Evolutionary conservation across 352 stramenopile genomes (phyloP).

Genomic region (Phytophthora meadii): DNA sequence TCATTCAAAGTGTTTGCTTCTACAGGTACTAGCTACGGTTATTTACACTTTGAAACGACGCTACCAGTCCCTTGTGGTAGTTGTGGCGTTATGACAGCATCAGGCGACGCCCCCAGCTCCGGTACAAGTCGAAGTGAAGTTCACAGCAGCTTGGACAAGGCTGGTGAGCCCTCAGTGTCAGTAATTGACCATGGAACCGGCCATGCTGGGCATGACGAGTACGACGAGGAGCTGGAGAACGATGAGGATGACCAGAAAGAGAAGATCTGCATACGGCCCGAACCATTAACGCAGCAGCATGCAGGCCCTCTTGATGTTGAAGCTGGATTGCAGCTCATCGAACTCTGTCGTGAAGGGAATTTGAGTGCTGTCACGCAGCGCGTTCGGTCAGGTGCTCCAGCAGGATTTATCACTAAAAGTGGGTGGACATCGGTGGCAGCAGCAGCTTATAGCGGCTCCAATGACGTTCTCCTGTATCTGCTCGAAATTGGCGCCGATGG

Average conservation of each 20-base stretch:
- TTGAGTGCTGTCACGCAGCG: slow-evolving; percentile 46
- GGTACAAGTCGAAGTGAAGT: slow-evolving; percentile 11
- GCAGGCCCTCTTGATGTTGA: slow-evolving; percentile 63
- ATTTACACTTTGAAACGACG: no score
- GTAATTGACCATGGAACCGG: slow-evolving; percentile 14
- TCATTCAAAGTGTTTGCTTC: slow-evolving; percentile 8
- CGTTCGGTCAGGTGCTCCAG: slow-evolving; percentile 54
- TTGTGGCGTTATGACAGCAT: slow-evolving; percentile 20
- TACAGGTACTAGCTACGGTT: neutral
- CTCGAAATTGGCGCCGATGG: slow-evolving; percentile 71
- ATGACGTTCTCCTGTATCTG: slow-evolving; percentile 74
- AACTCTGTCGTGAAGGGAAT: slow-evolving; percentile 63
- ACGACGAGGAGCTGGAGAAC: slow-evolving; percentile 51
- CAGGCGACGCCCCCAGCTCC: slow-evolving; percentile 19
- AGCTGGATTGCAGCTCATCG: slow-evolving; percentile 61
- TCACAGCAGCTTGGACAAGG: slow-evolving; percentile 21
- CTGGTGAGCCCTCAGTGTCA: neutral
- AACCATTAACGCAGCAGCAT: slow-evolving; percentile 63
- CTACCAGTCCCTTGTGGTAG: no score
- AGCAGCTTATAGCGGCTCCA: slow-evolving; percentile 68
- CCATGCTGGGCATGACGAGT: slow-evolving; percentile 28
- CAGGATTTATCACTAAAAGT: slow-evolving; percentile 79
- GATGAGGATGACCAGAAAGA: slow-evolving; percentile 42
- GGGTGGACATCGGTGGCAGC: slow-evolving; percentile 76
- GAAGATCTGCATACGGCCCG: slow-evolving; percentile 62